Evolutionary conservation across 2,329 filamentous ascomycete genomes (phyloP).

Genomic region (Pestalotiopsis sp.): DNA sequence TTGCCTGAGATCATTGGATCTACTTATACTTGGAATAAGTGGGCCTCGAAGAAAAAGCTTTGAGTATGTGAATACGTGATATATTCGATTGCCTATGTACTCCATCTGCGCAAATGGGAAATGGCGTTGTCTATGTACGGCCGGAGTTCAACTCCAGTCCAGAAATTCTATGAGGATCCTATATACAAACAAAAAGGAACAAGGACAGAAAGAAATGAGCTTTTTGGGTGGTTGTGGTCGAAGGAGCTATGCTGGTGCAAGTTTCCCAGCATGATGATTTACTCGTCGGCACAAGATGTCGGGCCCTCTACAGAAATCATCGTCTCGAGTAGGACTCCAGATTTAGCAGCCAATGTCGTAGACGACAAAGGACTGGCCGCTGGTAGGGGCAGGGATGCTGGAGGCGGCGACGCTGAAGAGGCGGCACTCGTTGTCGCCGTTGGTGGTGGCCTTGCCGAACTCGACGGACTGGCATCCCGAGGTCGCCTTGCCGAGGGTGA

Average conservation of each 20-base stretch:
- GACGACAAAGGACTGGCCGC: constrained; percentile 3
- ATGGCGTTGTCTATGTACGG: background rate
- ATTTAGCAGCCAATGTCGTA: constrained; percentile 14
- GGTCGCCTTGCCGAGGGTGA: constrained; percentile 11
- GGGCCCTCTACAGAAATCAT: background rate
- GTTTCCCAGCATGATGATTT: background rate
- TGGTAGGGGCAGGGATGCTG: constrained; percentile 2
- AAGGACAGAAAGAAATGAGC: background rate
- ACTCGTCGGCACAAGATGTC: background rate
- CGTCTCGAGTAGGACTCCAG: background rate
- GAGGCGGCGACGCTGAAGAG: constrained; percentile 8
- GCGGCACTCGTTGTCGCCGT: constrained; percentile 8
- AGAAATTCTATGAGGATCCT: background rate
- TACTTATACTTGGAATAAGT: too few species aligned
- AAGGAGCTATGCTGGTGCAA: background rate
- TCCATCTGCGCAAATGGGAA: background rate
- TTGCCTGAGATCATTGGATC: too few species aligned
- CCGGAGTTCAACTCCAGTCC: background rate
- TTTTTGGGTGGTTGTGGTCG: background rate
- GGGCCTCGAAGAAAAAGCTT: too few species aligned
- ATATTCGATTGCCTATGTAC: background rate
- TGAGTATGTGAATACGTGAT: background rate
- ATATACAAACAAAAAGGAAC: background rate
- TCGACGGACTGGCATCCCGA: constrained; percentile 1
- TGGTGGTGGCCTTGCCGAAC: constrained; percentile 7